A percentile compares a stretch with the other conserved stretches of the same genome.
These are phyloP conservation scores for Citrus unshiu DNA, from an alignment of 345 rosid species.

Conservation along the genomic window DNA sequence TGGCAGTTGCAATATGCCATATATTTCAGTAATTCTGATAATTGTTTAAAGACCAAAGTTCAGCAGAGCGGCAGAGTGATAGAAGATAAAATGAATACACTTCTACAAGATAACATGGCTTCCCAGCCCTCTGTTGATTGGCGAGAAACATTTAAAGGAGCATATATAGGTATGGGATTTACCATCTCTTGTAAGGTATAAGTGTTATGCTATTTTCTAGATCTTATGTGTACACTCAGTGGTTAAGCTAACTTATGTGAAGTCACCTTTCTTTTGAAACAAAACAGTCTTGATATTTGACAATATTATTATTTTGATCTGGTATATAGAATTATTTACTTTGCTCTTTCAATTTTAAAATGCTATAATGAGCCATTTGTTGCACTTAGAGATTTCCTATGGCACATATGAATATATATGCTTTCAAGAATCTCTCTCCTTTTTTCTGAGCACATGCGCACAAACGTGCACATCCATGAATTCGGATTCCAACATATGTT, in stretches of 20 bases:
- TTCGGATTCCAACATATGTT: not conserved
- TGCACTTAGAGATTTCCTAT: not conserved
- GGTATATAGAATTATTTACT: not conserved
- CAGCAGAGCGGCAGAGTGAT: not conserved
- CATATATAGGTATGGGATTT: conserved; percentile 40
- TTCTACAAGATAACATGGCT: not conserved
- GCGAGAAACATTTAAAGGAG: conserved; percentile 56
- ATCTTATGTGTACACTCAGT: not conserved
- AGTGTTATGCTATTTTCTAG: not conserved
- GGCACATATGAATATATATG: not conserved
- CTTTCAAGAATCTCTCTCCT: not conserved
- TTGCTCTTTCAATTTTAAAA: not conserved
- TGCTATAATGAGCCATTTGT: not conserved
- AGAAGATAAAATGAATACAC: not conserved
- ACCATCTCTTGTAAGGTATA: not conserved
- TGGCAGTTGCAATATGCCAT: conserved; percentile 51
- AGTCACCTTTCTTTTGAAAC: not conserved
- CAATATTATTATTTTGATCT: not conserved
- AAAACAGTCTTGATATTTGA: not conserved
- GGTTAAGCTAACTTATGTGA: not conserved
- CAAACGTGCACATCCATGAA: not conserved
- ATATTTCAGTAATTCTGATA: conserved; percentile 24
- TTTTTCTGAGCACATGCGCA: not conserved
- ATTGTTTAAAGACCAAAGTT: conserved; percentile 11
- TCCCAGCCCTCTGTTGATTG: conserved; percentile 36